Base-by-base conservation (phyloP, 2,329 filamentous ascomycete species). In the Talaromyces marneffei region DNA sequence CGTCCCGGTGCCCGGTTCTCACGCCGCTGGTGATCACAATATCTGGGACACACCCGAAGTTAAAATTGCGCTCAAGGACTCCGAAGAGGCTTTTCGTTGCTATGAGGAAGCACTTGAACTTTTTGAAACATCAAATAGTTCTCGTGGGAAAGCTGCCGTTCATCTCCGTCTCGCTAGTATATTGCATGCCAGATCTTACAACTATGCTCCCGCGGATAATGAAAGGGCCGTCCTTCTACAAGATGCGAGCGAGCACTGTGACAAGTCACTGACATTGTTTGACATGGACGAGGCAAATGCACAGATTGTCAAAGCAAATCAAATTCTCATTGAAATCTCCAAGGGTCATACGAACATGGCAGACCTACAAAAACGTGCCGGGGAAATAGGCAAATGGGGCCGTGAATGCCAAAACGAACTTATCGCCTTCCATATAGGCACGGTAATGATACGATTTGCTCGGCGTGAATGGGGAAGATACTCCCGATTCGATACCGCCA, bases 161-260 rank as follows among this genome's bases (percentile, higher is more conserved):
- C 35, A 68, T 27, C 65, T 69, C 25, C 64, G 67, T 20, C 66
- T 67, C 25, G 67, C 59, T 12, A 67, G 66, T 53, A 67, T 65
- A 37, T 35, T 68, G 12, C 66, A 69, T 62, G 58, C 58, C 31
- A 12, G 25, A 10, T 62, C 59, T 23, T 65, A 63, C 56, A 61
- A 14, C 23, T 59, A 44, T 14, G 29, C 0, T n/a, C 40, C 1
- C 42, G 60, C 31, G 18, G 57, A 54, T 52, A 40, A 16, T 4
- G 18, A 55, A 14, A 39, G 23, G 29, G 4, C 25, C n/a, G 25
- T 33, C 10, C 18, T 54, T 25, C 53, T 61, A n/a, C 29, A 61
- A 25, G 20, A 50, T 10, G 40, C 57, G 20, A 52, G 44, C 9
- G 56, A 62, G 3, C 65, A 65, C 25, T 25, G 67, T 1, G 27